Evolutionary conservation across 495 filamentous ascomycete species (phyloP).

Genomic region (Halenospora varia): DNA sequence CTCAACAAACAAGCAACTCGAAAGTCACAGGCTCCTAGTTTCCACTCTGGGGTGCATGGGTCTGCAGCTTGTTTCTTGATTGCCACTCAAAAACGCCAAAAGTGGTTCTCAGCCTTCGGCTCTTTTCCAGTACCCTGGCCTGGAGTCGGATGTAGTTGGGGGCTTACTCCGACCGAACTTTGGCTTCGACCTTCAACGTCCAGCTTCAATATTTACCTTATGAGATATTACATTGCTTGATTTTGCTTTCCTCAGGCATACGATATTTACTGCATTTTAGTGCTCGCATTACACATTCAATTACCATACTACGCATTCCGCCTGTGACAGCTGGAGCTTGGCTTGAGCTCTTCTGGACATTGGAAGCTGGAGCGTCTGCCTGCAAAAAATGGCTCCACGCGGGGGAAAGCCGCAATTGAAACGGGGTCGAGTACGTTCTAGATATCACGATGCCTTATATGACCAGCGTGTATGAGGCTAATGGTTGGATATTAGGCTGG

Average conservation of each 20-base stretch:
- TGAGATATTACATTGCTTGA: not conserved
- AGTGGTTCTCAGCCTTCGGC: not conserved
- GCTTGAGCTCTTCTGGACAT: too few species aligned
- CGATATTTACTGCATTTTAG: not conserved
- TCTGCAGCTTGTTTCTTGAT: not conserved
- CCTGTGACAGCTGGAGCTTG: too few species aligned
- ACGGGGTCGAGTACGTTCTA: slow-evolving; percentile 40
- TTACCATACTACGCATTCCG: too few species aligned
- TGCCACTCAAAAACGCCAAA: not conserved
- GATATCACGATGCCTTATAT: slow-evolving; percentile 14
- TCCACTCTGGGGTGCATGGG: not conserved
- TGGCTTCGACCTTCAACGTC: not conserved
- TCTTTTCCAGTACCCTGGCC: not conserved
- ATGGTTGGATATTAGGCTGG: slow-evolving; percentile 23
- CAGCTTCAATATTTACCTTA: not conserved
- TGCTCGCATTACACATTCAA: not conserved
- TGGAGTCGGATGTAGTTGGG: not conserved
- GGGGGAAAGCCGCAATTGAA: slow-evolving; percentile 53
- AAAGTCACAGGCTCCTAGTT: not conserved
- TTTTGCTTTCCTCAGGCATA: not conserved
- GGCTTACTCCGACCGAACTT: not conserved
- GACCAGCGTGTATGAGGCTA: slow-evolving; percentile 6
- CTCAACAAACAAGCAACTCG: too few species aligned
- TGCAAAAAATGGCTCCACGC: slow-evolving; percentile 45
- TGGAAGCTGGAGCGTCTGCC: slow-evolving; percentile 2